Percentiles rank a stretch among this genome's conserved stretches.
These are phyloP conservation scores for Solanum tarijense DNA, from an alignment of 257 asterid genomes.

Conservation along the genomic window DNA sequence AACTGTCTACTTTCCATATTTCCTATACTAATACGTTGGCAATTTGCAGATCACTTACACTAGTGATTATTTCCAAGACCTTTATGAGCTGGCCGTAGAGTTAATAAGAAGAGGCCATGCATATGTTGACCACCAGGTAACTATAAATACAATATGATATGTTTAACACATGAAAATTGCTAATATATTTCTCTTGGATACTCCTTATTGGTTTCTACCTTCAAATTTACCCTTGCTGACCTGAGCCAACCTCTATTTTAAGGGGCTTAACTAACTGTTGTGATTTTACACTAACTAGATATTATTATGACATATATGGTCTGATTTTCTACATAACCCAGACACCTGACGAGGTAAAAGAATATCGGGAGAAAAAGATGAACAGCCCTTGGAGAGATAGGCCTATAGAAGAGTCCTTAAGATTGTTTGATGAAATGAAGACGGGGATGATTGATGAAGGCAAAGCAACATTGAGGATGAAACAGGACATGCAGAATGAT, in stretches of 20 bases:
- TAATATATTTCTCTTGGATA: background rate
- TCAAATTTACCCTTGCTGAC: background rate
- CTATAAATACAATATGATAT: background rate
- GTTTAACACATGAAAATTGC: background rate
- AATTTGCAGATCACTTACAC: slow-evolving; percentile 71
- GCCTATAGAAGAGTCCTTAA: slow-evolving; percentile 75
- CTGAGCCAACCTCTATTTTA: background rate
- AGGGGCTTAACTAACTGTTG: background rate
- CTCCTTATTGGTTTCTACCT: background rate
- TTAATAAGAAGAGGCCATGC: slow-evolving; percentile 77
- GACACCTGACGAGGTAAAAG: slow-evolving; percentile 93
- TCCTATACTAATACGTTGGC: slow-evolving; percentile 4
- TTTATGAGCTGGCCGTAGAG: slow-evolving; percentile 83
- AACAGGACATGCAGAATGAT: slow-evolving; percentile 97
- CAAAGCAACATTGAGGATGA: slow-evolving; percentile 90
- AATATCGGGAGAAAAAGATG: slow-evolving; percentile 76
- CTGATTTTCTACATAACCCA: slow-evolving; percentile 13
- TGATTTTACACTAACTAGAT: background rate
- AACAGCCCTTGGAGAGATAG: slow-evolving; percentile 96
- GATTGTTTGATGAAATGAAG: slow-evolving; percentile 80
- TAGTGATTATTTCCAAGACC: slow-evolving; percentile 88
- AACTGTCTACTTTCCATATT: background rate
- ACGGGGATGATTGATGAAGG: slow-evolving; percentile 77
- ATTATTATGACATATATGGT: slow-evolving; percentile 18
- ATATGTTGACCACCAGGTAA: slow-evolving; percentile 97